Percentiles rank a stretch among this genome's conserved stretches.
These are phyloP conservation scores for Ogataea zsoltii DNA, from an alignment of 805 yeast genomes.

Conservation along the genomic window DNA sequence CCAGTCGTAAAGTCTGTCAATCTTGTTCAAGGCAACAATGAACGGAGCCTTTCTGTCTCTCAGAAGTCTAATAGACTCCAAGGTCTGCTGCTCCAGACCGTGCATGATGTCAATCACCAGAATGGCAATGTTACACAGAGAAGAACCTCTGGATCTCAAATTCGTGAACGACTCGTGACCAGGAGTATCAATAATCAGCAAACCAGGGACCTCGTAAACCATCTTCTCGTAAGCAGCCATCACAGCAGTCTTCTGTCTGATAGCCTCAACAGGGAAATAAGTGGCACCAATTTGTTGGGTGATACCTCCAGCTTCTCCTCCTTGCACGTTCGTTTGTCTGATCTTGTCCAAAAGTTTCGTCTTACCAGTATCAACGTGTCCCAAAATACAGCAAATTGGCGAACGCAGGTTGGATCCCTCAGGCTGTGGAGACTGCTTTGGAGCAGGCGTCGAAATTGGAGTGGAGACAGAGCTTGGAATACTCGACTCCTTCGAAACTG, in stretches of 20 bases:
- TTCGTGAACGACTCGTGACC: slow-evolving; percentile 99
- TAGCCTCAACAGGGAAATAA: slow-evolving; percentile 95
- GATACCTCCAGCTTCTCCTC: slow-evolving; percentile 99
- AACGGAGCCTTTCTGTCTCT: slow-evolving; percentile 98
- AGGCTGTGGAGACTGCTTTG: slow-evolving; percentile 10
- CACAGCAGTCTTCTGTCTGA: slow-evolving; percentile 85
- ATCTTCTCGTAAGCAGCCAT: slow-evolving; percentile 86
- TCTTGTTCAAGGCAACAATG: slow-evolving; percentile 94
- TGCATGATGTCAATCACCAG: slow-evolving; percentile 98
- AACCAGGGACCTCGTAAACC: slow-evolving; percentile 93
- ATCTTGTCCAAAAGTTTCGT: slow-evolving; percentile 95
- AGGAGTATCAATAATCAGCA: slow-evolving; percentile 95
- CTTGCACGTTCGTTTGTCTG: slow-evolving; percentile 98
- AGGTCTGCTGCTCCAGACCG: slow-evolving; percentile 97
- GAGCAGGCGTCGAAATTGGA: slow-evolving; percentile 5
- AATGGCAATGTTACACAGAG: slow-evolving; percentile 98
- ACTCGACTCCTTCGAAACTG: neutral
- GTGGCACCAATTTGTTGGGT: slow-evolving; percentile 99
- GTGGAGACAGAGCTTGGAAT: no score
- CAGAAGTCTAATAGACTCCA: slow-evolving; percentile 87
- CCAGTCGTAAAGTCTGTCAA: slow-evolving; percentile 98
- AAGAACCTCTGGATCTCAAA: slow-evolving; percentile 97
- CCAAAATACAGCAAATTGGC: slow-evolving; percentile 98
- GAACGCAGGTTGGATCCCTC: slow-evolving; percentile 74
- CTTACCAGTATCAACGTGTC: slow-evolving; percentile 99